These are phyloP conservation scores for Ilex asprella DNA, from an alignment of 257 asterid species.

Conservation along the genomic window DNA sequence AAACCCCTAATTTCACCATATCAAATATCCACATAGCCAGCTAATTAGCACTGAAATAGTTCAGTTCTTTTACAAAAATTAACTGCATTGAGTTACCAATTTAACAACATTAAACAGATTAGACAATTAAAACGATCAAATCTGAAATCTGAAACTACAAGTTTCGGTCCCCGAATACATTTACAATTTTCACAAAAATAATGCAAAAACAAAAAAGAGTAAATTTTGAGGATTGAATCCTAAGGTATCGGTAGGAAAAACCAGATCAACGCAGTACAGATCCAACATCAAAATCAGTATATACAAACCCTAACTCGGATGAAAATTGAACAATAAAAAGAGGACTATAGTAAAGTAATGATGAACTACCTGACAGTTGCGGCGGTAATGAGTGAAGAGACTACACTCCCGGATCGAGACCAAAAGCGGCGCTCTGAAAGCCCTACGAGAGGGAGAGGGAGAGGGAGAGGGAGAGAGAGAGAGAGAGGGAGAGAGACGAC, in stretches of 20 bases:
- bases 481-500: conserved; percentile 7
- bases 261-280: conserved; percentile 2
- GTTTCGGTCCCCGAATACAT: too few species aligned
- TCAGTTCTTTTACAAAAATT: too few species aligned
- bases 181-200: too few species aligned
- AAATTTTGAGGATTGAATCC: too few species aligned
- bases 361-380: neutral
- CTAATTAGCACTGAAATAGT: too few species aligned
- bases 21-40: too few species aligned
- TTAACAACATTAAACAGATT: too few species aligned
- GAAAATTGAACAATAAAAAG: neutral
- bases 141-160: too few species aligned
- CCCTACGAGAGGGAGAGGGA: conserved; percentile 29
- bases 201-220: neutral
- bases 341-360: neutral
- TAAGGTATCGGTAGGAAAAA: neutral
- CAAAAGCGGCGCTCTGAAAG: conserved; percentile 31
- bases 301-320: neutral
- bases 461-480: conserved; percentile 13
- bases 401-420: conserved; percentile 22
- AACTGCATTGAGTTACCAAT: too few species aligned
- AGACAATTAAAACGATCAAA: too few species aligned
- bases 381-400: conserved; percentile 2
- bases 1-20: too few species aligned
- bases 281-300: conserved; percentile 9